Base-by-base conservation (phyloP, 2,329 filamentous ascomycete genomes). In the Cercospora beticola region DNA sequence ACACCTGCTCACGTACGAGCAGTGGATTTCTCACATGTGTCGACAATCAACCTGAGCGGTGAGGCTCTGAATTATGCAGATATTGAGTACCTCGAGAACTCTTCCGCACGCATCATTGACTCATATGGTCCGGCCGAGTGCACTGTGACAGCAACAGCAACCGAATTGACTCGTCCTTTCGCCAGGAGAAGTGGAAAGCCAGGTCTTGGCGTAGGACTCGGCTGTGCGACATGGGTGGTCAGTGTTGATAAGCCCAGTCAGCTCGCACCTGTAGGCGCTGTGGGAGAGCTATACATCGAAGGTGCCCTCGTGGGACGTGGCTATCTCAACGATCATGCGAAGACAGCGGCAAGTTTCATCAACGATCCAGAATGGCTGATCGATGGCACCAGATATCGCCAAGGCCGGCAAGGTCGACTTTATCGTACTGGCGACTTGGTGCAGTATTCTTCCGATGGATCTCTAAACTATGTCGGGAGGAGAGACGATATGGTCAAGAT, bases 401-500 rank as follows among this genome's bases (percentile, higher is more conserved):
- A 12, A 14, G 30, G 62, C 16, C 43, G 43, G 33, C 30, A 49
- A 30, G 83, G 82, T 1, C 80, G 62, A 9, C 40, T 71, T 23
- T 72, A 70, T 64, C 67, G 66, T 43, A 75, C 74, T 36, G 74
- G 73, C 18, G 74, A 75, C 46, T 54, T 75, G 21, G 74, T 73
- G 9, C 63, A 66, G 26, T 87, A 88, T 21, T 36, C 52, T 36
- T 67, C 74, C 49, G 64, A 69, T n/a, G 65, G 63, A 9, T 67
- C 73, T 59, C n/a, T 76, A 16, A 46, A 64, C 18, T 91, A 93
- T 49, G 79, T 87, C 10, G 91, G 91, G 14, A 86, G 92, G 28
- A 83, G 89, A 21, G 92, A 94, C 73, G 89, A 89, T 67, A 91
- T 94, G 78, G 83, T 94, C 63, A 95, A 94, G 76, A 83, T 96